phyloP scores from a whole-genome alignment of 2,329 filamentous ascomycete species.

The Penicillium fuscoglaucum region DNA sequence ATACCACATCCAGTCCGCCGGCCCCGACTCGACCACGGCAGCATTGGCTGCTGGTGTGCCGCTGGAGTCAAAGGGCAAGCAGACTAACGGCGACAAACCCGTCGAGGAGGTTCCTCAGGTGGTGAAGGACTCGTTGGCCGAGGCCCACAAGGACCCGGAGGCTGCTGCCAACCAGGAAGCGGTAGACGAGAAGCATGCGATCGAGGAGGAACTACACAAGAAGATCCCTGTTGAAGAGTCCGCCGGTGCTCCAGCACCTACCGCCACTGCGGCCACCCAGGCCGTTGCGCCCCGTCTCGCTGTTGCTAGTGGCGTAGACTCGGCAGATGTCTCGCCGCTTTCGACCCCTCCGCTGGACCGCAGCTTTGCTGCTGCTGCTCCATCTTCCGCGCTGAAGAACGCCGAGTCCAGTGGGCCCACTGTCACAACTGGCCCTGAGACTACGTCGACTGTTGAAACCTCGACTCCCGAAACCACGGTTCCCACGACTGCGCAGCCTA shows the following conservation, averaged over 20 bases:
- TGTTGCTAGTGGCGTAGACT: slow-evolving; percentile 20
- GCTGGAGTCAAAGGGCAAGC: slow-evolving; percentile 39
- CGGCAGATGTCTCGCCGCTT: slow-evolving; percentile 29
- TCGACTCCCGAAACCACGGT: slow-evolving; percentile 13
- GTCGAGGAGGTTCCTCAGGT: slow-evolving; percentile 43
- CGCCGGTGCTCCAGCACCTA: slow-evolving; percentile 43
- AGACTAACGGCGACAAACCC: slow-evolving; percentile 21
- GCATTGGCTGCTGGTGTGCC: slow-evolving; percentile 48
- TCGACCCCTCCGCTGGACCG: slow-evolving; percentile 27
- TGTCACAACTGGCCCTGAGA: slow-evolving; percentile 20
- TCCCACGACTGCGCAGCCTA: slow-evolving; percentile 9
- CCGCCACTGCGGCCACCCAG: slow-evolving; percentile 40
- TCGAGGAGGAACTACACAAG: slow-evolving; percentile 72
- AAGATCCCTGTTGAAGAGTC: slow-evolving; percentile 40
- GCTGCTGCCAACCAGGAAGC: slow-evolving; percentile 67
- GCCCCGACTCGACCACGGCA: slow-evolving; percentile 49
- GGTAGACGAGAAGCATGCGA: slow-evolving; percentile 71
- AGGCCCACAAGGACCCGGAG: slow-evolving; percentile 65
- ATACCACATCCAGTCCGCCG: slow-evolving; percentile 54
- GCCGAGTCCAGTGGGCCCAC: slow-evolving; percentile 12
- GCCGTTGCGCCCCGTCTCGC: slow-evolving; percentile 39
- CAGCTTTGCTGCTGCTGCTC: slow-evolving; percentile 11
- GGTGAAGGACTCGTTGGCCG: slow-evolving; percentile 48
- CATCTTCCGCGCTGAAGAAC: slow-evolving; percentile 13
- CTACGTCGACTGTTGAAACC: slow-evolving; percentile 19